Evolutionary conservation across 495 filamentous ascomycete species (phyloP).

Genomic region (Daldinia caldariorum): DNA sequence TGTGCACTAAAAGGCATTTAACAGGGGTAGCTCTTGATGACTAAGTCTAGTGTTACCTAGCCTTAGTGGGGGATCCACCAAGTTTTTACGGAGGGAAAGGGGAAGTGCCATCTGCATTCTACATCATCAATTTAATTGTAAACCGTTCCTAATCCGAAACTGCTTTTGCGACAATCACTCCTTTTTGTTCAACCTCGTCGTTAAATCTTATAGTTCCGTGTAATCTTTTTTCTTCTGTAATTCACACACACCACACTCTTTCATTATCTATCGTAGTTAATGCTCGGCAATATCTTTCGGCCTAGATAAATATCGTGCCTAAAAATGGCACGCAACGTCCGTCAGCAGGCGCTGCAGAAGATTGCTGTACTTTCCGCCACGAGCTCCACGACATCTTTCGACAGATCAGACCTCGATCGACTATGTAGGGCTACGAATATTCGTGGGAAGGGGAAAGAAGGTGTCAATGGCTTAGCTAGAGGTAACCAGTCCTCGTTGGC

Average conservation of each 20-base stretch:
- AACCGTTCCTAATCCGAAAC: background rate
- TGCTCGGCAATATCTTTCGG: background rate
- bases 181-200: background rate
- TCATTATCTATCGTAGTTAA: conserved; percentile 20
- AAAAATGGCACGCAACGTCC: conserved; percentile 62
- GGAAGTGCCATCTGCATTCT: background rate
- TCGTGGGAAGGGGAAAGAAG: conserved; percentile 46
- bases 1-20: background rate
- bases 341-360: conserved; percentile 73
- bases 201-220: background rate
- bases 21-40: conserved; percentile 47
- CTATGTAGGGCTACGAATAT: conserved; percentile 66
- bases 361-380: conserved; percentile 71
- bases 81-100: conserved; percentile 24
- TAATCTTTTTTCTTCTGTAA: conserved; percentile 4
- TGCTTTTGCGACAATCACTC: conserved; percentile 23
- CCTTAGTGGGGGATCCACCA: conserved; percentile 7
- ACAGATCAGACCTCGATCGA: conserved; percentile 70
- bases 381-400: conserved; percentile 59
- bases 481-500: conserved; percentile 48
- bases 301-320: conserved; percentile 12
- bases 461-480: conserved; percentile 48
- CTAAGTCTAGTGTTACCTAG: conserved; percentile 27
- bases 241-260: background rate
- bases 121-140: conserved; percentile 30